Percentiles rank a stretch among this genome's conserved stretches.
These are phyloP conservation scores for Neofusicoccum kwambonambiense DNA, from an alignment of 2,329 filamentous ascomycete species.

Conservation along the genomic window DNA sequence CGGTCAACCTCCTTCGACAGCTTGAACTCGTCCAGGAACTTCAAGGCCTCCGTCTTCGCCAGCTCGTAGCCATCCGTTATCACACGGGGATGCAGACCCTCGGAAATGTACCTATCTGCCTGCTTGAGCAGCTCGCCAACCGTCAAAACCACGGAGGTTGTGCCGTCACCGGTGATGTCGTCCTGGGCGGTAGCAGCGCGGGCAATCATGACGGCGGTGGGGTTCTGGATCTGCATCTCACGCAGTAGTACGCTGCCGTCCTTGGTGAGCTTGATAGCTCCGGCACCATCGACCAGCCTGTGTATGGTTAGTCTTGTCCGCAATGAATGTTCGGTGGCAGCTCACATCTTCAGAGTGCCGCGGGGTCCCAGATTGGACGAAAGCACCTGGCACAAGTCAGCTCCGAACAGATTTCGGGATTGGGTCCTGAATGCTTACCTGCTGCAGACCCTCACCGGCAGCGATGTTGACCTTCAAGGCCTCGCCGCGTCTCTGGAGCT, in stretches of 20 bases:
- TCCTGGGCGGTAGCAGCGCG: constrained; percentile 93
- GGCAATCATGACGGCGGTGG: constrained; percentile 82
- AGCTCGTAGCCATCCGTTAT: constrained; percentile 98
- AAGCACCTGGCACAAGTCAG: constrained; percentile 71
- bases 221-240: constrained; percentile 94
- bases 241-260: constrained; percentile 85
- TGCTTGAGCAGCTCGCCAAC: constrained; percentile 98
- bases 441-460: constrained; percentile 77
- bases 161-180: constrained; percentile 97
- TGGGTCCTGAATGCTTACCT: constrained; percentile 44
- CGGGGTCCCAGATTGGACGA: constrained; percentile 93
- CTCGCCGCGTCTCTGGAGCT: constrained; percentile 82
- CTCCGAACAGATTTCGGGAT: not conserved
- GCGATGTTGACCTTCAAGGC: constrained; percentile 95
- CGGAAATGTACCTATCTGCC: constrained; percentile 91
- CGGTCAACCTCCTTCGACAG: constrained; percentile 83
- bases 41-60: constrained; percentile 87
- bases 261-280: constrained; percentile 94
- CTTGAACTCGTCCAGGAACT: constrained; percentile 96
- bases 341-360: constrained; percentile 96
- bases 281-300: constrained; percentile 63
- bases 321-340: constrained; percentile 38
- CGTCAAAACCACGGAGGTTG: constrained; percentile 90
- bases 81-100: constrained; percentile 94
- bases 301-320: constrained; percentile 28